Base-by-base conservation (phyloP, 352 stramenopile genomes). In the Pythium vanterpoolii region DNA sequence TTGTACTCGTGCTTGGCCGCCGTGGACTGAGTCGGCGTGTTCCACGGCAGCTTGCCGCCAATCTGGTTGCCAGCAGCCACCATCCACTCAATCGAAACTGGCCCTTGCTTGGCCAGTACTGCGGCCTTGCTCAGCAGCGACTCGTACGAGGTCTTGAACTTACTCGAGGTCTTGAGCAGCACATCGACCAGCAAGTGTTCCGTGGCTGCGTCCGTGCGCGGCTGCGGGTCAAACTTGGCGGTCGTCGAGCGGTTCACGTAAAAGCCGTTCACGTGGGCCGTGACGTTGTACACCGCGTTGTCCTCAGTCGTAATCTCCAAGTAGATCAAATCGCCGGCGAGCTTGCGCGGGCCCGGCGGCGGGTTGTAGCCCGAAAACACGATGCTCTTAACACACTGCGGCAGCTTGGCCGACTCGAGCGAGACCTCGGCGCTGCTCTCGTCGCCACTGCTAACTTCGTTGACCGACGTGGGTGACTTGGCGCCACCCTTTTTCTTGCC, bases 321-420 rank as follows among this genome's bases (percentile, higher is more conserved):
- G 72, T 99, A 99, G 24, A 97, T 65, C 40, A 98, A 75, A 66
- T 99, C 96, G 38, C 94, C 95, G 0, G 92, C 76, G 27, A 98
- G 77, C 63, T 92, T 90, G 61, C 96, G 92, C 48, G 85, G 85
- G 19, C 87, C 72, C 26, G 96, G 95, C n/a, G 95, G 95, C 31
- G 95, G 90, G 74, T 98, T 97, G 76, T 96, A 98, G 43, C 92
- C 93, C 60, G 88, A 97, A 56, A 97, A 93, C 38, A 90, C 74
- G 59, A 98, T 96, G 68, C 86, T 95, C 66, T 94, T 86, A 42
- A 97, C 50, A 69, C 89, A 97, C 46, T 73, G 62, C n/a, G 85
- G 87, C 23, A 95, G 72, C 59, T 83, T 89, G 38, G 80, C 72
- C 19, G 84, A 69, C 34, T 71, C 53, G 4, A 72, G 54, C 38